These are phyloP conservation scores for Parathielavia appendiculata DNA, from an alignment of 495 filamentous ascomycete species.

Conservation along the genomic window DNA sequence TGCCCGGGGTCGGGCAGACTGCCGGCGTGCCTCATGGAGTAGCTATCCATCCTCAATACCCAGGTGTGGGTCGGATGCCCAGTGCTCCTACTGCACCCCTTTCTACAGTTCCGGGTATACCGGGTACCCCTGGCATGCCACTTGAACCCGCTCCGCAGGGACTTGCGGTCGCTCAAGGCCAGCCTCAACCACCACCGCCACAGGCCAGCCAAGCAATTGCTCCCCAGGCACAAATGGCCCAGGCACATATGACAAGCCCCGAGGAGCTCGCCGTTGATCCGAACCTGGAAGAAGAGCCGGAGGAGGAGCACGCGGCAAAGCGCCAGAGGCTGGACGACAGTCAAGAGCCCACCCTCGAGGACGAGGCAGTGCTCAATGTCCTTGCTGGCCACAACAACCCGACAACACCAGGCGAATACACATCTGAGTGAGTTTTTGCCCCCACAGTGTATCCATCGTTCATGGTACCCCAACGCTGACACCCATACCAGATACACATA, in stretches of 20 bases:
- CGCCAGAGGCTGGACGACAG: constrained; percentile 35
- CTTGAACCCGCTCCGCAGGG: not conserved
- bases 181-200: constrained; percentile 9
- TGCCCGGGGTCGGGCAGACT: not conserved
- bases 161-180: constrained; percentile 10
- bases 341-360: constrained; percentile 30
- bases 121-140: not conserved
- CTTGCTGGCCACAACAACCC: constrained; percentile 37
- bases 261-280: constrained; percentile 32
- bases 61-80: constrained; percentile 6
- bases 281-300: constrained; percentile 25
- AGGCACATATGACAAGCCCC: constrained; percentile 20
- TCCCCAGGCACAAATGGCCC: constrained; percentile 21
- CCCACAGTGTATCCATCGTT: not conserved
- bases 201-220: constrained; percentile 9
- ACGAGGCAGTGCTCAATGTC: constrained; percentile 39
- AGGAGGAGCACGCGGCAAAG: constrained; percentile 31
- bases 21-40: constrained; percentile 3
- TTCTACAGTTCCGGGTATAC: not conserved
- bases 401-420: constrained; percentile 29
- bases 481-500: constrained; percentile 4
- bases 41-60: not conserved
- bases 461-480: not conserved
- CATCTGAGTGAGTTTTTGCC: constrained; percentile 33
- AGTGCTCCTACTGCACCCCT: not conserved